Base-by-base conservation (phyloP, 208 protist species). In the Leishmania major region DNA sequence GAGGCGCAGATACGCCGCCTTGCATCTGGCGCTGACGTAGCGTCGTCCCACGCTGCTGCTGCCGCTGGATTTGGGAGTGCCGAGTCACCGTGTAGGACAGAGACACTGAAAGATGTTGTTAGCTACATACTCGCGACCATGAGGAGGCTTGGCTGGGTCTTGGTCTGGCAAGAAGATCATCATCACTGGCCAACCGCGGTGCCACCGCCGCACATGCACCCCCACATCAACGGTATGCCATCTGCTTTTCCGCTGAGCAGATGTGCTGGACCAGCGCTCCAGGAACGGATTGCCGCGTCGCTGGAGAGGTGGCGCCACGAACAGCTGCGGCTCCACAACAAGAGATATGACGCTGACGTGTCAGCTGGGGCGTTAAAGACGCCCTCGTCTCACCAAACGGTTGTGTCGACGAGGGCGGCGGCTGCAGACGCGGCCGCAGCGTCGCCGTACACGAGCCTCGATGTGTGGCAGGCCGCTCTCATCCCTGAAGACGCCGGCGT, bases 161-260 rank as follows among this genome's bases (percentile, higher is more conserved):
- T 91, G 25, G 85, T 93, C 25, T 87, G 87, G 66, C 90, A 93
- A 71, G 84, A 90, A 47, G 79, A 83, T 62, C 88, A 90, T 73
- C 79, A 79, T 17, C 45, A 55, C 19, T 91, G 88, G 88, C 81
- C 84, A 15, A 86, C 83, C 17, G 78, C 83, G 7, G 83, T 83
- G 10, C 57, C 78, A 11, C 78, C 83, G 57, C 79, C 83, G n/a
- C 78, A 75, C 37, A 53, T 82, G 64, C 45, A 43, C 35, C 51
- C 53, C 53, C 25, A 2, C 22, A 35, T 28, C n/a, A 66, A 31
- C 47, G 17, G 57, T 66, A 55, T 25, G 64, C 73, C 10, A 78
- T 47, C 22, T 19, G n/a, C 35, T 64, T 25, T 49, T 11, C 43
- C 64, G 77, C 45, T 25, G 59, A 45, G 60, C 10, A 35, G 77